A percentile compares a stretch with the other conserved stretches of the same genome.
Evolutionary conservation across 176 grass and related monocot species (phyloP).

Genomic region (Avena sativa): DNA sequence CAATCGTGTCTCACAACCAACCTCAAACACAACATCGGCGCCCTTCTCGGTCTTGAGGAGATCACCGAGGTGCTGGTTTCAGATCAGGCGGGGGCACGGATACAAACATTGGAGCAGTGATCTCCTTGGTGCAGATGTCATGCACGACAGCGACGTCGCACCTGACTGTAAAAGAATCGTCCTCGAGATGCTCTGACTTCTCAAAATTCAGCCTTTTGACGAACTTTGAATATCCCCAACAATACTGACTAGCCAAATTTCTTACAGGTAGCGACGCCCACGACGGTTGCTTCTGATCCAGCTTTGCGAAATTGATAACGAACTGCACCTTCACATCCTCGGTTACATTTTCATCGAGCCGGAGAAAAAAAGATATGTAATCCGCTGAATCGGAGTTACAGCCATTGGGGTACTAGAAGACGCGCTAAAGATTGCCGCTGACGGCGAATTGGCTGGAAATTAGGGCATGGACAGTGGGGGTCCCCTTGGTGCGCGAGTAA

Average conservation of each 20-base stretch:
- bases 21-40: neutral
- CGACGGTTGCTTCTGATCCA: neutral
- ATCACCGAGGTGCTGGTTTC: neutral
- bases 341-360: neutral
- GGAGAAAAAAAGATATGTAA: neutral
- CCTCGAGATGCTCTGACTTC: neutral
- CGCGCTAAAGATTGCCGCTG: neutral
- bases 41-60: constrained; percentile 3
- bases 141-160: neutral
- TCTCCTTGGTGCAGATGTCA: constrained; percentile 1
- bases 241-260: neutral
- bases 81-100: neutral
- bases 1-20: neutral
- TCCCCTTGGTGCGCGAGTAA: neutral
- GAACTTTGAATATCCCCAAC: neutral
- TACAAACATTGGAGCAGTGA: neutral
- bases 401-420: constrained; percentile 1
- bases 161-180: neutral
- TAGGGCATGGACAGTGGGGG: neutral
- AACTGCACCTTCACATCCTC: neutral
- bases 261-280: neutral
- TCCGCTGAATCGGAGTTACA: neutral
- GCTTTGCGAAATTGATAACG: neutral
- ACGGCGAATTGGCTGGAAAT: neutral
- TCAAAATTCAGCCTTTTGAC: neutral